These are phyloP conservation scores for Penicillium bialowiezense DNA, from an alignment of 495 filamentous ascomycete genomes.

Conservation along the genomic window DNA sequence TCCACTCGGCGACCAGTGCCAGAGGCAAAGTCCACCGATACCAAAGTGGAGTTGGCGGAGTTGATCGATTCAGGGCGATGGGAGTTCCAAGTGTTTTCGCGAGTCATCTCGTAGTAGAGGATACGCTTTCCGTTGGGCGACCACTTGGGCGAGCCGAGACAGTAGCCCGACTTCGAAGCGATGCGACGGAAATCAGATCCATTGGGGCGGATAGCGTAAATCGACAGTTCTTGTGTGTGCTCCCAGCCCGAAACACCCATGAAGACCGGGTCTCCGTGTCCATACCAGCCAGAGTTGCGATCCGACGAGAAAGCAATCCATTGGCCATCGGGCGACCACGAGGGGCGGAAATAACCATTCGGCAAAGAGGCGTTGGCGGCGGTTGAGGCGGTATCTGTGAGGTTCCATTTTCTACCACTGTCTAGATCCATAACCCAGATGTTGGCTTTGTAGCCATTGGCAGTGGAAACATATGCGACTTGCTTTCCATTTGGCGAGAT, in stretches of 20 bases:
- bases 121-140: conserved; percentile 27
- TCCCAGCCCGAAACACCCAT: conserved; percentile 27
- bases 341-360: conserved; percentile 30
- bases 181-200: conserved; percentile 26
- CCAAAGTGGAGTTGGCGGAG: conserved; percentile 17
- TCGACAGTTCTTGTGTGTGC: conserved; percentile 28
- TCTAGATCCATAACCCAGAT: conserved; percentile 28
- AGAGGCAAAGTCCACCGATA: conserved; percentile 25
- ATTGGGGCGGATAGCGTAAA: conserved; percentile 28
- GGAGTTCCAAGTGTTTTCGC: conserved; percentile 25
- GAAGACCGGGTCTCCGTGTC: conserved; percentile 21
- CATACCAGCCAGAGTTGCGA: conserved; percentile 23
- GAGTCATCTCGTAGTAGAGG: conserved; percentile 29
- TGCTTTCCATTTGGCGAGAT: conserved; percentile 26
- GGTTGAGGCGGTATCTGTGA: conserved; percentile 18
- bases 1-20: conserved; percentile 15
- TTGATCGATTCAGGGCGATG: conserved; percentile 22
- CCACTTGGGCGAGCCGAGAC: conserved; percentile 25
- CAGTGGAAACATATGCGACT: conserved; percentile 25
- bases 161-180: conserved; percentile 13
- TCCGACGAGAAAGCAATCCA: conserved; percentile 25
- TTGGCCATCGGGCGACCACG: conserved; percentile 26
- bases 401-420: conserved; percentile 19
- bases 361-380: conserved; percentile 12
- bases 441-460: conserved; percentile 21